Evolutionary conservation across 352 stramenopile genomes (phyloP).

Genomic region (Phytophthora nicotianae): DNA sequence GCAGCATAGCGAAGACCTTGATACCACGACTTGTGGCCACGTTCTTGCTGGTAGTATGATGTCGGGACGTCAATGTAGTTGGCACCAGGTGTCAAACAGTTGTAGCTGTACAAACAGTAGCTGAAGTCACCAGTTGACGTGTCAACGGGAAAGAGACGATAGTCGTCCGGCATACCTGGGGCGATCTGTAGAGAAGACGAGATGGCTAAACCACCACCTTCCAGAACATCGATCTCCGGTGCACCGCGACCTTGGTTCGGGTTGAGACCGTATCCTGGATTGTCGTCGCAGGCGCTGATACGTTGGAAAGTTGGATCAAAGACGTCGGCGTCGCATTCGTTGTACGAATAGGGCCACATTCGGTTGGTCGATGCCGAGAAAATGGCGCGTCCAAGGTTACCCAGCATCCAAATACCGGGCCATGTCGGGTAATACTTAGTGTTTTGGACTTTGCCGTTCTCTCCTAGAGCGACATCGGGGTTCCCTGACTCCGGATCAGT

Average conservation of each 20-base stretch:
- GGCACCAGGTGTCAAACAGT: slow-evolving; percentile 48
- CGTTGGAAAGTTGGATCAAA: slow-evolving; percentile 45
- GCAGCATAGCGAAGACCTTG: slow-evolving; percentile 54
- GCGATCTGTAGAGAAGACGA: slow-evolving; percentile 91
- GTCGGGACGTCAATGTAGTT: slow-evolving; percentile 56
- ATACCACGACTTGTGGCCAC: slow-evolving; percentile 67
- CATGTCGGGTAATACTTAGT: slow-evolving; percentile 67
- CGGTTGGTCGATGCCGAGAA: too few species aligned
- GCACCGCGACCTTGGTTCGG: too few species aligned
- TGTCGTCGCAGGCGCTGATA: slow-evolving; percentile 79
- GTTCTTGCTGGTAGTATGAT: slow-evolving; percentile 7
- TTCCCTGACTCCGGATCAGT: slow-evolving; percentile 45
- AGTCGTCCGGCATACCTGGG: slow-evolving; percentile 66
- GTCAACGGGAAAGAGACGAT: slow-evolving; percentile 57
- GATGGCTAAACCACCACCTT: slow-evolving; percentile 79
- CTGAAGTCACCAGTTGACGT: slow-evolving; percentile 13
- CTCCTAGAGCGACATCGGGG: slow-evolving; percentile 38
- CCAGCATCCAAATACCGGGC: too few species aligned
- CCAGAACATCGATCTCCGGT: slow-evolving; percentile 96
- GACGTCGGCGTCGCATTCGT: slow-evolving; percentile 72
- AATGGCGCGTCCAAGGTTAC: too few species aligned
- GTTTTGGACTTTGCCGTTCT: slow-evolving; percentile 39
- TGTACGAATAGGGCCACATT: slow-evolving; percentile 83
- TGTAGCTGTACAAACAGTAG: slow-evolving; percentile 48
- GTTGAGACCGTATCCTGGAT: slow-evolving; percentile 91